Percentiles rank a stretch among this genome's conserved stretches.
Evolutionary conservation across 129 eudicot genomes (phyloP).

Genomic region (Tanacetum coccineum): DNA sequence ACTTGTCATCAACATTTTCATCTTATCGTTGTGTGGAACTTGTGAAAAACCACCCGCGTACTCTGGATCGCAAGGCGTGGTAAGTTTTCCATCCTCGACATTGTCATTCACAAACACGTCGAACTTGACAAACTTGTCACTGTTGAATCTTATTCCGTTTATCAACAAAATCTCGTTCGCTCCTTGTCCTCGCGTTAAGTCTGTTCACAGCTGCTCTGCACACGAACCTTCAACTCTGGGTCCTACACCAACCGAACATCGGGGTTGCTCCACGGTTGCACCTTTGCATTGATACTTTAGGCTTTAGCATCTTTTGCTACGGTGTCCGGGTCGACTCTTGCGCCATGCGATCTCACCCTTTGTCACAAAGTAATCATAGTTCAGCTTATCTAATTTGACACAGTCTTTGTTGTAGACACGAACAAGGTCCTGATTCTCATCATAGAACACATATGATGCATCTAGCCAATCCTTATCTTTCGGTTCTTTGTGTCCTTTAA

Average conservation of each 20-base stretch:
- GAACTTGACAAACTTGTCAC: slow-evolving; percentile 17
- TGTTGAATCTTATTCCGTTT: slow-evolving; percentile 26
- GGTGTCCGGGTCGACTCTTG: neutral
- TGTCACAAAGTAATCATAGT: slow-evolving; percentile 23
- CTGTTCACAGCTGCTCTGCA: slow-evolving; percentile 38
- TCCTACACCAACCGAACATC: slow-evolving; percentile 28
- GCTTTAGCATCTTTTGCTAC: neutral
- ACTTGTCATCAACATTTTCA: slow-evolving; percentile 24
- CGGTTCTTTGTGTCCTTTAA: slow-evolving; percentile 24
- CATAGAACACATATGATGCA: slow-evolving; percentile 39
- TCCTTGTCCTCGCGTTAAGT: slow-evolving; percentile 37
- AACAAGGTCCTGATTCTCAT: slow-evolving; percentile 23
- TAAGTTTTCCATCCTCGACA: slow-evolving; percentile 16
- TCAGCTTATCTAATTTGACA: slow-evolving; percentile 24
- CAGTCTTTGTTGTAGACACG: slow-evolving; percentile 40
- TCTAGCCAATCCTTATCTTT: slow-evolving; percentile 37
- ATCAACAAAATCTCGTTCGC: slow-evolving; percentile 46
- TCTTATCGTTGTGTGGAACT: slow-evolving; percentile 28
- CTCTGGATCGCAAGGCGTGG: slow-evolving; percentile 42
- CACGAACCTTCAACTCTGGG: slow-evolving; percentile 23
- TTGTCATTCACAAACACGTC: slow-evolving; percentile 50
- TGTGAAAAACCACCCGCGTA: slow-evolving; percentile 57
- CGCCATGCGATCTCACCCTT: neutral
- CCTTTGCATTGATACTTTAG: neutral
- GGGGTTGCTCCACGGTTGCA: slow-evolving; percentile 1